Evolutionary conservation across 1,284 basidiomycete species (phyloP), one percentile per base, ranked within the genome.

Genomic region (Coniferiporia weirii): DNA sequence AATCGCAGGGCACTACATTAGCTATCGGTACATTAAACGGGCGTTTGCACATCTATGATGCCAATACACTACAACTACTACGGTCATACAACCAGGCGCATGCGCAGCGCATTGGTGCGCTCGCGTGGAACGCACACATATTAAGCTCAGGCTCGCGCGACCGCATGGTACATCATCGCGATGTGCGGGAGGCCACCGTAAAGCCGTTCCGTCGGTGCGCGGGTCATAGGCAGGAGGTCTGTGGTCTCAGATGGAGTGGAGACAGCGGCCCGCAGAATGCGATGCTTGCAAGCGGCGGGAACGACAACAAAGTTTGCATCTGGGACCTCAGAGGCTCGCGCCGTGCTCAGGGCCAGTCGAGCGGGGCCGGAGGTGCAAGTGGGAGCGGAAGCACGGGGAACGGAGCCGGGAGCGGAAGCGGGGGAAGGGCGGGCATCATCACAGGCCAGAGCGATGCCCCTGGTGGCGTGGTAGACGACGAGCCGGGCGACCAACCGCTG

Each of bases 221-320:
- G 0, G 93, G 89, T 0, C 95, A 98, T 72, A 81, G 89, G 52
- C 97, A 99, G 70, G 96, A 99, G 71, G 94, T 99, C 2, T 99
- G 97, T 69, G 96, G 97, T 0, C 76, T 99, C 49, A 89, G 93
- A 62, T 99, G 95, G 96, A 95, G 91, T 66, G 76, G 79, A 2
- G 81, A 85, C 54, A 79, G 77, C 9, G 80, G 78, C 59, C 69
- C 73, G 35, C 74, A 79, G 54, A 78, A 79, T 5, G 87, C 89
- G 54, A 87, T 85, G 64, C 81, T 99, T 1, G 96, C 96, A 3
- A 94, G 91, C 63, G 96, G 97, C 1, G 96, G 96, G 0, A 99
- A 99, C 72, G 97, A 99, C 75, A 99, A 99, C 75, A 96, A 97
- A 75, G 89, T 99, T 8, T 94, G 93, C 66, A 93, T 99, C 57